A percentile compares a stretch with the other conserved stretches of the same genome.
Evolutionary conservation across 805 yeast species (phyloP).

Genomic region (Candida verbasci): DNA sequence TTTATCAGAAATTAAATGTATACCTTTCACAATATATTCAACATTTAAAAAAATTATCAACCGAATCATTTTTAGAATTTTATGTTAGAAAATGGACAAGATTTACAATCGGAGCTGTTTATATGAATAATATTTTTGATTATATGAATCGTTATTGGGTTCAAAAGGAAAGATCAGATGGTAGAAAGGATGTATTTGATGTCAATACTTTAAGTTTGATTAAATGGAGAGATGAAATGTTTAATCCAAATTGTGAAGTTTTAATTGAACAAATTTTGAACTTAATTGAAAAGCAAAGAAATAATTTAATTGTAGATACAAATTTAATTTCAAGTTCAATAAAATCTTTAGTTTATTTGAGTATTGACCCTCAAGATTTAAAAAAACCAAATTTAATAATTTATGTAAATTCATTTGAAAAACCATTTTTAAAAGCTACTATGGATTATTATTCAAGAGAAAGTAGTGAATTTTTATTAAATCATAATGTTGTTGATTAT

Average conservation of each 20-base stretch:
- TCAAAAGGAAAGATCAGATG: constrained; percentile 90
- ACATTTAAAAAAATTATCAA: constrained; percentile 44
- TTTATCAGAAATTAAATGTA: constrained; percentile 65
- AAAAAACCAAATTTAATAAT: constrained; percentile 80
- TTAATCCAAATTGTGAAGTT: constrained; percentile 54
- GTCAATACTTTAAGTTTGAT: constrained; percentile 83
- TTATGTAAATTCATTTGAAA: constrained; percentile 77
- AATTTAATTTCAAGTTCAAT: constrained; percentile 67
- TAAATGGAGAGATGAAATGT: constrained; percentile 84
- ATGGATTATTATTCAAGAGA: constrained; percentile 65
- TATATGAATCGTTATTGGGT: constrained; percentile 98
- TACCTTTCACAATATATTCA: constrained; percentile 62
- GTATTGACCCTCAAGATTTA: constrained; percentile 86
- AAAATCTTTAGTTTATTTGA: constrained; percentile 81
- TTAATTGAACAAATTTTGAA: constrained; percentile 70
- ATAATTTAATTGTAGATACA: constrained; percentile 69
- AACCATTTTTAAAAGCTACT: constrained; percentile 67
- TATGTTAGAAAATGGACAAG: constrained; percentile 89
- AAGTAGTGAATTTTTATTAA: constrained; percentile 58
- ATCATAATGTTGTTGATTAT: constrained; percentile 85
- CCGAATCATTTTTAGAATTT: constrained; percentile 71
- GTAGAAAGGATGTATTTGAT: constrained; percentile 83
- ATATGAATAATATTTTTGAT: constrained; percentile 88
- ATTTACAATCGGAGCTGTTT: constrained; percentile 85
- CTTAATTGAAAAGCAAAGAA: constrained; percentile 73